phyloP scores from a whole-genome alignment of 108 stramenopile genomes.

The Epipyxis sp. region DNA sequence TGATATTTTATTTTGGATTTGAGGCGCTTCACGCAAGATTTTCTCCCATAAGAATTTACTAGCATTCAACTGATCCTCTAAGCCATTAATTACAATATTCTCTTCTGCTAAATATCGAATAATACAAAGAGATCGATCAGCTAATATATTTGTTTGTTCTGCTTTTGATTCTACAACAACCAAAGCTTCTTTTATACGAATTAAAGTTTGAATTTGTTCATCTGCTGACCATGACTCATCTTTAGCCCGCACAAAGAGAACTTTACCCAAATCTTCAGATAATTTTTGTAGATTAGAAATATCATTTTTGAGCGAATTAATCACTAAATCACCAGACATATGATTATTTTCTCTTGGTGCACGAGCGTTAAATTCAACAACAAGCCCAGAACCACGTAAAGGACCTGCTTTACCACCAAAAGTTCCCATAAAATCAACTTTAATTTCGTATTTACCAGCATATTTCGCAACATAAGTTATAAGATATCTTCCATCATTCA shows the following conservation, averaged over 20 bases:
- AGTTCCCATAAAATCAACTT: conserved; percentile 66
- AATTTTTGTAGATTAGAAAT: background rate
- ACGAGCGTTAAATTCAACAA: conserved; percentile 20
- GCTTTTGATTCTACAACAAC: background rate
- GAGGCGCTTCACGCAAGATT: conserved; percentile 4
- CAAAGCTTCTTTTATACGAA: conserved; percentile 27
- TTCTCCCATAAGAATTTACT: conserved; percentile 23
- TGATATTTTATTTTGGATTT: conserved; percentile 8
- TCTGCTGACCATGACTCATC: conserved; percentile 22
- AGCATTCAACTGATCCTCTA: conserved; percentile 1
- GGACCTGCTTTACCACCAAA: conserved; percentile 61
- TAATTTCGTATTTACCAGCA: conserved; percentile 55
- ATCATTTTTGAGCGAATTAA: background rate
- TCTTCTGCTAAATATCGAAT: background rate
- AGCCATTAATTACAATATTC: background rate
- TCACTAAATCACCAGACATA: conserved; percentile 6
- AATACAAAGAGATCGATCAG: conserved; percentile 1
- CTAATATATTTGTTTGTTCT: background rate
- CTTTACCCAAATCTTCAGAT: background rate
- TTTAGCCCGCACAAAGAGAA: background rate
- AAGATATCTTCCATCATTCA: conserved; percentile 63
- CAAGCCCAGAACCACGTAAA: conserved; percentile 61
- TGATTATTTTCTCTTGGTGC: conserved; percentile 20
- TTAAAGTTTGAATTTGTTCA: conserved; percentile 23
- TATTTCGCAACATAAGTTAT: conserved; percentile 56